Percentiles rank a stretch among this genome's conserved stretches.
Evolutionary conservation across 176 grass and related monocot genomes (phyloP).

Genomic region (Triticum timopheevii): DNA sequence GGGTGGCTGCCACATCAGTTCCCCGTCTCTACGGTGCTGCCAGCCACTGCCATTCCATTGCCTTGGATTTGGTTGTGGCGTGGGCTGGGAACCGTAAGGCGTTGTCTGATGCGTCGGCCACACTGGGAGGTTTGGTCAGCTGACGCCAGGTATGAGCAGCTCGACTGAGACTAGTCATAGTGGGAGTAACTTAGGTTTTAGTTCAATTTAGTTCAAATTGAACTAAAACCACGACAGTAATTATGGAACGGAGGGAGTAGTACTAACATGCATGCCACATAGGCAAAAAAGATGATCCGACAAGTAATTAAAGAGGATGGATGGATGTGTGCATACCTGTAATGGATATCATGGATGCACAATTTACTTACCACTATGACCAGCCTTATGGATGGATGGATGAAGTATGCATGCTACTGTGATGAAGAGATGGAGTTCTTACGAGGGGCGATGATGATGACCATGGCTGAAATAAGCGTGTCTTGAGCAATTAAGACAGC

Average conservation of each 20-base stretch:
- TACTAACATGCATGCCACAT: too few relatives aligned
- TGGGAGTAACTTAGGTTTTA: too few relatives aligned
- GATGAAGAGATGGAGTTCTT: too few relatives aligned
- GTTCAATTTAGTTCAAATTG: too few relatives aligned
- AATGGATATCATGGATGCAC: too few relatives aligned
- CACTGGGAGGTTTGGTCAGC: background rate
- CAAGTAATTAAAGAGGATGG: too few relatives aligned
- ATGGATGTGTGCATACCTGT: too few relatives aligned
- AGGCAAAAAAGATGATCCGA: too few relatives aligned
- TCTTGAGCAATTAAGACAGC: conserved; percentile 10
- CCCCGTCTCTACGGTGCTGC: background rate
- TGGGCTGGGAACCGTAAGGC: background rate
- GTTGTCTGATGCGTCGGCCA: background rate
- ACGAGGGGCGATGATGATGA: conserved; percentile 19
- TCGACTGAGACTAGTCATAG: background rate
- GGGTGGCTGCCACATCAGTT: background rate
- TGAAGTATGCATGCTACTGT: too few relatives aligned
- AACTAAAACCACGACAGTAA: too few relatives aligned
- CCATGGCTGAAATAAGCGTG: background rate
- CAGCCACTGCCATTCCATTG: conserved; percentile 4
- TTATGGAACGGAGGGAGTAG: too few relatives aligned
- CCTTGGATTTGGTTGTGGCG: background rate
- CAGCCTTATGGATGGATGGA: background rate
- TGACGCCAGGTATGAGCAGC: background rate
- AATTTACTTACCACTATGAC: too few relatives aligned